Conservation (phyloP, 768 basidiomycete genomes). For the Inosperma sp. region DNA sequence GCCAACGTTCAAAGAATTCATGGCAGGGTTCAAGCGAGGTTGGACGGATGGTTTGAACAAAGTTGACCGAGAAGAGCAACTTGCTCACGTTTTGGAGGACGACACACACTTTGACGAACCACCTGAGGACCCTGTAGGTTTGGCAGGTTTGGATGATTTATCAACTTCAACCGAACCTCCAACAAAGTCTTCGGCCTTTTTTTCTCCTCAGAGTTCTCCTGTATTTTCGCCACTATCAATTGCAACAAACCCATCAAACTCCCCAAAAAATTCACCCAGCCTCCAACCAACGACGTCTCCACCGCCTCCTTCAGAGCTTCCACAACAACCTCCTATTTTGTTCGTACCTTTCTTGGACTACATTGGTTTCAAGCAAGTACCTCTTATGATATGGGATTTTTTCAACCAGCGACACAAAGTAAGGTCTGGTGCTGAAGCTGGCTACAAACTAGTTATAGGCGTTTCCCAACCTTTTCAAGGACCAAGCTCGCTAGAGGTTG, state of each 20-base stretch:
- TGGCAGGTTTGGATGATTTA: conserved; percentile 4
- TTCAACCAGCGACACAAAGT: conserved; percentile 87
- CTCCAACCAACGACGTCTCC: conserved; percentile 30
- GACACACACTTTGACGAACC: conserved; percentile 80
- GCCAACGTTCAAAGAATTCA: conserved; percentile 90
- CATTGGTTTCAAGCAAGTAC: conserved; percentile 80
- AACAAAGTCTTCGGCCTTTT: conserved; percentile 23
- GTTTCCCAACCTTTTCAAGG: conserved; percentile 55
- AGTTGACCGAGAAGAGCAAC: conserved; percentile 64
- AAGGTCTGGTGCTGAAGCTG: conserved; percentile 75
- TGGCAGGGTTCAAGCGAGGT: conserved; percentile 79
- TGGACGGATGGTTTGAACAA: conserved; percentile 73
- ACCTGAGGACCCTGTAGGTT: conserved; percentile 24
- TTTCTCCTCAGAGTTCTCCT: conserved; percentile 24
- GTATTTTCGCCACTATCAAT: conserved; percentile 32
- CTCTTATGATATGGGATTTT: conserved; percentile 86
- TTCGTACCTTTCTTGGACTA: conserved; percentile 70
- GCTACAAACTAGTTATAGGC: conserved; percentile 63
- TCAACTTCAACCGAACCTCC: conserved; percentile 12
- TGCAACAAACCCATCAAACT: conserved; percentile 12
- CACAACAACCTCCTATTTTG: conserved; percentile 74
- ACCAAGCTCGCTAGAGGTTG: conserved; percentile 25
- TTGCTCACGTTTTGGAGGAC: conserved; percentile 60
- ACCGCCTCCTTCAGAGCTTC: conserved; percentile 51
- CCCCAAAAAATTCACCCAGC: conserved; percentile 2